A percentile compares a stretch with the other conserved stretches of the same genome.
phyloP scores from a whole-genome alignment of 2,329 filamentous ascomycete genomes.

The Apiospora marii region DNA sequence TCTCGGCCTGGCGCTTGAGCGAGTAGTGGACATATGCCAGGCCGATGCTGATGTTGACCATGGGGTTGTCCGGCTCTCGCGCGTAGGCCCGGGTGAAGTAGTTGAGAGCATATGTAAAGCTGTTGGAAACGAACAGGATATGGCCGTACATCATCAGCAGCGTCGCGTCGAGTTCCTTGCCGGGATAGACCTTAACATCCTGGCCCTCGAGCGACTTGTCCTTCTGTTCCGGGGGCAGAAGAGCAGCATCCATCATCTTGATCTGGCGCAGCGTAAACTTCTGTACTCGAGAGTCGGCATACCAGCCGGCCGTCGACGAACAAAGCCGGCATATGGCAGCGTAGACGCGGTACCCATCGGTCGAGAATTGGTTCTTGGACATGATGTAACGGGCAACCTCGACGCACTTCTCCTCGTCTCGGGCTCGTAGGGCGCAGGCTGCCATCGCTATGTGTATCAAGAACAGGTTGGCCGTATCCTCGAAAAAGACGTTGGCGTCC shows the following conservation, averaged over 20 bases:
- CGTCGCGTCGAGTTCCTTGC: conserved; percentile 73
- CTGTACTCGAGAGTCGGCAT: conserved; percentile 81
- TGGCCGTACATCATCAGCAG: conserved; percentile 90
- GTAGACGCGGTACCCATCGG: conserved; percentile 86
- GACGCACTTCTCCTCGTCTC: conserved; percentile 79
- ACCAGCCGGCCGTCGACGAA: conserved; percentile 76
- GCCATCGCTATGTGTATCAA: conserved; percentile 81
- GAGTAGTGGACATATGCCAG: conserved; percentile 88
- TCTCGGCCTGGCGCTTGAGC: conserved; percentile 88
- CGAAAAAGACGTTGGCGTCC: conserved; percentile 83
- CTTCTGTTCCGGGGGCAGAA: conserved; percentile 59
- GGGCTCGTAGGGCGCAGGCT: conserved; percentile 83
- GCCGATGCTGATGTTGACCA: conserved; percentile 82
- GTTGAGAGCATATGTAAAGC: conserved; percentile 83
- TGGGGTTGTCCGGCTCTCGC: conserved; percentile 77
- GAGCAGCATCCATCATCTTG: conserved; percentile 81
- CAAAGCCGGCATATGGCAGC: conserved; percentile 79
- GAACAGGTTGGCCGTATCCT: conserved; percentile 71
- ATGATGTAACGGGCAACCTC: conserved; percentile 84
- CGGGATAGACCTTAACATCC: conserved; percentile 45
- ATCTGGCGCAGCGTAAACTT: conserved; percentile 93
- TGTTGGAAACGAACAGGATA: conserved; percentile 83
- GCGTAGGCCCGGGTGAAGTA: conserved; percentile 85
- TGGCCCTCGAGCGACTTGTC: conserved; percentile 38
- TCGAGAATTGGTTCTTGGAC: conserved; percentile 79